Conservation (phyloP, 164 flowering plant genomes). For the Magnolia sinica region DNA sequence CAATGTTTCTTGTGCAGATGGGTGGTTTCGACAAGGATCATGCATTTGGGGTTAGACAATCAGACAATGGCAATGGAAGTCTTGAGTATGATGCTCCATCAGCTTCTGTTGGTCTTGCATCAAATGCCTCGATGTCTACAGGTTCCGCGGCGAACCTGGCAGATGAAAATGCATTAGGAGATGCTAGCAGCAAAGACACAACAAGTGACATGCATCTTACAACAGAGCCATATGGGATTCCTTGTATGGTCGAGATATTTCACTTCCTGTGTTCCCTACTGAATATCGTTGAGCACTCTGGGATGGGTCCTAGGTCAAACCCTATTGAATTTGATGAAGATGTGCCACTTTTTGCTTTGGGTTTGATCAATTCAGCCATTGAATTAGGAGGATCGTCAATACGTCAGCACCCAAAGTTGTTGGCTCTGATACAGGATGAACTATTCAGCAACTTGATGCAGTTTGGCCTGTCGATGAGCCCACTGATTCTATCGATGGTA, state of each 20-base stretch:
- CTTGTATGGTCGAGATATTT: slow-evolving; percentile 47
- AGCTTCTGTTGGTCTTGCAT: slow-evolving; percentile 16
- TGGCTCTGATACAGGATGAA: slow-evolving; percentile 36
- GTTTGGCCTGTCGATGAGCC: slow-evolving; percentile 42
- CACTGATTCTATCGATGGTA: slow-evolving; percentile 36
- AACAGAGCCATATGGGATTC: slow-evolving; percentile 38
- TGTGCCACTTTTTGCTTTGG: slow-evolving; percentile 42
- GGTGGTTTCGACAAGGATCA: slow-evolving; percentile 22
- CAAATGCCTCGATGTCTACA: slow-evolving; percentile 10
- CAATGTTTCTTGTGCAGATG: slow-evolving; percentile 20
- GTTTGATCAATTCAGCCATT: slow-evolving; percentile 39
- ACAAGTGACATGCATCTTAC: slow-evolving; percentile 23
- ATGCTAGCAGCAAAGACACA: slow-evolving; percentile 14
- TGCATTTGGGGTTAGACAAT: slow-evolving; percentile 14
- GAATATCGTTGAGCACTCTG: slow-evolving; percentile 31
- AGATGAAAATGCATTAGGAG: slow-evolving; percentile 19
- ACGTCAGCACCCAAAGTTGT: slow-evolving; percentile 28
- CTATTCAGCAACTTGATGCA: slow-evolving; percentile 38
- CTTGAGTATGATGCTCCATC: slow-evolving; percentile 18
- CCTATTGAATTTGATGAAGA: slow-evolving; percentile 38
- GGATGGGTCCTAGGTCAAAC: slow-evolving; percentile 29
- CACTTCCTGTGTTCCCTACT: slow-evolving; percentile 35
- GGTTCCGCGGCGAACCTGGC: slow-evolving; percentile 13
- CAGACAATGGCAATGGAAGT: slow-evolving; percentile 23
- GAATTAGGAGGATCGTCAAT: slow-evolving; percentile 38